Conservation (phyloP, 179 eudicot species). For the Monotropa hypopitys region DNA sequence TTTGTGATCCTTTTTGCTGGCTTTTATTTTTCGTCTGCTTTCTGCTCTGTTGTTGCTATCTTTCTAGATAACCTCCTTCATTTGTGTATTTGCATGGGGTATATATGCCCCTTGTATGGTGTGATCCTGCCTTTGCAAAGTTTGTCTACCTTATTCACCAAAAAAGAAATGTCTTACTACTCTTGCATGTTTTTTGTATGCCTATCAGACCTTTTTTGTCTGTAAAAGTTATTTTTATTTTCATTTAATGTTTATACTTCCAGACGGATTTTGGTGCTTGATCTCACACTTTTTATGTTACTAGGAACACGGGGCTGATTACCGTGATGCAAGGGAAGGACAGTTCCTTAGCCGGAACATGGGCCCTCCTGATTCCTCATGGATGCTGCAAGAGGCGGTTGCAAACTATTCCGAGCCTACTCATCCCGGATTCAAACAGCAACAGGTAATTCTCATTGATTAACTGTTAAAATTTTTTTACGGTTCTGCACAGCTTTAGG, state of each 20-base stretch:
- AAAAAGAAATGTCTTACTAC: neutral
- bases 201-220: neutral
- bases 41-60: too few species aligned
- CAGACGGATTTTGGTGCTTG: neutral
- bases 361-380: conserved; percentile 40
- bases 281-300: conserved; percentile 5
- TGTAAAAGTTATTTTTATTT: conserved; percentile 1
- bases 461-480: conserved; percentile 1
- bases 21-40: too few species aligned
- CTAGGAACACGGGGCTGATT: conserved; percentile 61
- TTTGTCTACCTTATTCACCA: neutral
- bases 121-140: neutral
- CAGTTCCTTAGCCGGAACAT: conserved; percentile 28
- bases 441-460: conserved; percentile 23
- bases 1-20: too few species aligned
- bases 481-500: conserved; percentile 12
- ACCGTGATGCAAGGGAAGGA: conserved; percentile 44
- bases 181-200: neutral
- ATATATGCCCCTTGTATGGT: neutral
- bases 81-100: neutral
- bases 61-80: neutral
- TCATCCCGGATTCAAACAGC: conserved; percentile 39
- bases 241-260: neutral
- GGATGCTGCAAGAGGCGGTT: conserved; percentile 37
- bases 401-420: conserved; percentile 33